A percentile compares a stretch with the other conserved stretches of the same genome.
Evolutionary conservation across 306 rosid species (phyloP).

Genomic region (Castanea mollissima): DNA sequence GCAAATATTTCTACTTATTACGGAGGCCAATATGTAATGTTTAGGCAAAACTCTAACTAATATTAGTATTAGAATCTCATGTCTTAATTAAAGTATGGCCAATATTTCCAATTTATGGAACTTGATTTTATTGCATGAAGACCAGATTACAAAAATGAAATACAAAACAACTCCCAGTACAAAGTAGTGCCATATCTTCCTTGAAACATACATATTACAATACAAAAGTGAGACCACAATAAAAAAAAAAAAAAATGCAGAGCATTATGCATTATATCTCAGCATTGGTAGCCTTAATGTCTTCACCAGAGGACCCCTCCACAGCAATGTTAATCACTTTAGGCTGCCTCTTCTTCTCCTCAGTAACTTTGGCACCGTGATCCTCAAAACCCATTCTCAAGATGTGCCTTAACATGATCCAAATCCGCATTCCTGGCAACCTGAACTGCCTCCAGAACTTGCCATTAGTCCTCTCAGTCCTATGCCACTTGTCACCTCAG

Average conservation of each 20-base stretch:
- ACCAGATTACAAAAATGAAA: too few species aligned
- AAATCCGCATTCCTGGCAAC: constrained; percentile 40
- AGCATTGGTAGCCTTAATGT: constrained; percentile 19
- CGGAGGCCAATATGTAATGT: too few species aligned
- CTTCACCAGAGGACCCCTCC: not conserved
- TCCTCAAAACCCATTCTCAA: constrained; percentile 33
- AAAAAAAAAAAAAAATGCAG: not conserved
- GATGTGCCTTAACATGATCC: constrained; percentile 34
- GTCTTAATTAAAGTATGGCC: too few species aligned
- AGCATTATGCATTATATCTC: not conserved
- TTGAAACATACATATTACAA: not conserved
- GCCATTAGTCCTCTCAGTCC: constrained; percentile 33
- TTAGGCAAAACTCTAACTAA: too few species aligned
- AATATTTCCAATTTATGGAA: too few species aligned
- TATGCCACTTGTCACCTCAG: constrained; percentile 39
- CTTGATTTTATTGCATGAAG: too few species aligned
- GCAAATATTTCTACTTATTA: too few species aligned
- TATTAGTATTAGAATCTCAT: too few species aligned
- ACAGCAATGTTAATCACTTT: constrained; percentile 28
- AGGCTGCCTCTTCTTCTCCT: constrained; percentile 30
- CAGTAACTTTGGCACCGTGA: constrained; percentile 37
- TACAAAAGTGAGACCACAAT: not conserved
- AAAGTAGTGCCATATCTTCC: not conserved
- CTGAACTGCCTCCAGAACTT: constrained; percentile 50
- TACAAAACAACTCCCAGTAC: too few species aligned